Evolutionary conservation across 1,284 basidiomycete genomes (phyloP), one percentile per base, ranked within the genome.

Genomic region (Hortiboletus rubellus): DNA sequence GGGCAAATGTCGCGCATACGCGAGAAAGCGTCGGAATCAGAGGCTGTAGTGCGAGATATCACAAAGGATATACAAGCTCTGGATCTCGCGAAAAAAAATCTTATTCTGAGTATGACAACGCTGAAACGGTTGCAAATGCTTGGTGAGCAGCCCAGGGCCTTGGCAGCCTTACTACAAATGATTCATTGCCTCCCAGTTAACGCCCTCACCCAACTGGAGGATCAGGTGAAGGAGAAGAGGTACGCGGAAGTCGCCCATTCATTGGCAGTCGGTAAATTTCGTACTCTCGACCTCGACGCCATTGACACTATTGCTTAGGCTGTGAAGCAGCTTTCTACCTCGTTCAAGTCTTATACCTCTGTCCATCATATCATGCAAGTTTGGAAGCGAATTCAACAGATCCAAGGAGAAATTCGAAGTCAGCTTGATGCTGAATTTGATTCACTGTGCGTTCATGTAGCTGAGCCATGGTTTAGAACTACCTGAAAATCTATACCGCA

Each of bases 1-100:
- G 85, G 89, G 33, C 94, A 98, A 76, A 95, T 98, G 84, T 93
- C 91, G 27, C 87, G 89, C 52, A 98, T 98, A 63, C 84, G 94
- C 38, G 94, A 97, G 73, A 96, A 98, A 73, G 94, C 95, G 0
- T 91, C 92, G 0, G 95, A 98, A 72, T 95, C 94, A 12, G 96
- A 99, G 71, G 93, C 92, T 2, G 94, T 98, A 47, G 97, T 99
- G 37, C 84, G 91, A 58, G 87, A 94, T 60, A 97, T 99, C 65
- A 99, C 97, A 7, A 89, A 93, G 63, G 97, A 99, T 72, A 98
- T 99, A 55, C 94, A 98, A 71, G 86, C 91, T 7, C 81, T 99
- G 36, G 97, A 99, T 71, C 79, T 92, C 36, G 96, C 95, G 34
- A 99, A 99, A 81, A 89, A 88, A 75, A 98, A 99, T 69, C 81